These are phyloP conservation scores for Melocanna baccifera DNA, from an alignment of 176 grass and related monocot species.

Conservation along the genomic window DNA sequence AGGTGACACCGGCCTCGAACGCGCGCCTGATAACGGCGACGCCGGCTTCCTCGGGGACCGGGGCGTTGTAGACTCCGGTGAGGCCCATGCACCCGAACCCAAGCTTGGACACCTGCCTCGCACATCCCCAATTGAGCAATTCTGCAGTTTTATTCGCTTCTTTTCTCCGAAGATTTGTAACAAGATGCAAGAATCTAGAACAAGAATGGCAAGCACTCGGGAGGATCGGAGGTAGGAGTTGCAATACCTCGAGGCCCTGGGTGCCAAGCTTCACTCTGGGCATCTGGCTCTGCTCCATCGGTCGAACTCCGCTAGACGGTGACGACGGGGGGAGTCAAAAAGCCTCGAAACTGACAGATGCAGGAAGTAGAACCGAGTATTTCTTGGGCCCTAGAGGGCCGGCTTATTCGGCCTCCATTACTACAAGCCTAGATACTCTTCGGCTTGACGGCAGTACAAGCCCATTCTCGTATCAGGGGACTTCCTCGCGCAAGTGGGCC, in stretches of 20 bases:
- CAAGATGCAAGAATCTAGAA: background rate
- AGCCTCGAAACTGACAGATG: too few species aligned
- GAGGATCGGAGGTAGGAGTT: background rate
- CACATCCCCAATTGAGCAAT: background rate
- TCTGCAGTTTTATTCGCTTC: background rate
- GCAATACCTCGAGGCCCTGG: constrained; percentile 57
- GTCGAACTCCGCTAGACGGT: background rate
- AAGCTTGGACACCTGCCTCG: constrained; percentile 67
- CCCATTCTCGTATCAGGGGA: too few species aligned
- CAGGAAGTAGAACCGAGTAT: background rate
- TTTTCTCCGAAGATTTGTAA: background rate
- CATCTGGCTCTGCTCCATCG: constrained; percentile 42
- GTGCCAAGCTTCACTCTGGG: constrained; percentile 53
- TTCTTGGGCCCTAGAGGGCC: background rate
- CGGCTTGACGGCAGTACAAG: too few species aligned
- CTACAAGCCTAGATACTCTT: too few species aligned
- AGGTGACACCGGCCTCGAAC: constrained; percentile 65
- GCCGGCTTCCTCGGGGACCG: constrained; percentile 51
- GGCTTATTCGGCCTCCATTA: too few species aligned
- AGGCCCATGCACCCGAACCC: constrained; percentile 85
- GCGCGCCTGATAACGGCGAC: constrained; percentile 49
- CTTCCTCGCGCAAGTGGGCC: too few species aligned
- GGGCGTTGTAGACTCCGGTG: constrained; percentile 60
- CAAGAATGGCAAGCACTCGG: background rate
- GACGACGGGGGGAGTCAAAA: background rate